Evolutionary conservation across 2,329 filamentous ascomycete species (phyloP).

Genomic region (Xenoacremonium recifei): DNA sequence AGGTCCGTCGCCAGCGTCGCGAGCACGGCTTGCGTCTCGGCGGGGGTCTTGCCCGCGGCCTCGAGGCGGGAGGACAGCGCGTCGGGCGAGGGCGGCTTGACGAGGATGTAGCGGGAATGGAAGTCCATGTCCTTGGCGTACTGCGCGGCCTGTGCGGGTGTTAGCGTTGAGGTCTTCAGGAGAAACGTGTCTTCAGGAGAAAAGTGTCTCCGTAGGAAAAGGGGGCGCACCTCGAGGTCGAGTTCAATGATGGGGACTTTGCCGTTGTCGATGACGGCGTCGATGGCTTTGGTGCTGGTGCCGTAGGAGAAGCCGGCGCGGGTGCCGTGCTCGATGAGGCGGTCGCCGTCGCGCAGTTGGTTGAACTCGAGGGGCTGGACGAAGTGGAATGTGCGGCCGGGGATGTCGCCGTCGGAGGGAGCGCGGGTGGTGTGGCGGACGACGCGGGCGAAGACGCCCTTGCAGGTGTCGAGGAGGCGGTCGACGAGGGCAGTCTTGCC

Average conservation of each 20-base stretch:
- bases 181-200: too few relatives aligned
- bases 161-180: too few relatives aligned
- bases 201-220: too few relatives aligned
- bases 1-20: slow-evolving; percentile 19
- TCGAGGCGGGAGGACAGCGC: slow-evolving; percentile 28
- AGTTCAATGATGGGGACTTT: slow-evolving; percentile 61
- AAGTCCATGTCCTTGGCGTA: slow-evolving; percentile 58
- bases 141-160: slow-evolving; percentile 45
- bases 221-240: slow-evolving; percentile 51
- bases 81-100: slow-evolving; percentile 40
- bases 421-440: slow-evolving; percentile 54
- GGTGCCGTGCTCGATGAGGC: slow-evolving; percentile 56
- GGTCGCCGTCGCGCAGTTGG: slow-evolving; percentile 57
- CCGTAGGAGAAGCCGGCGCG: slow-evolving; percentile 52
- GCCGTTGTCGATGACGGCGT: slow-evolving; percentile 49
- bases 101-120: slow-evolving; percentile 52
- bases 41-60: slow-evolving; percentile 22
- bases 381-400: slow-evolving; percentile 53
- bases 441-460: slow-evolving; percentile 62
- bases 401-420: slow-evolving; percentile 48
- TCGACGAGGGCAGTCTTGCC: slow-evolving; percentile 64
- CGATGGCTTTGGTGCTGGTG: slow-evolving; percentile 53
- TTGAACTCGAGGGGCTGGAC: slow-evolving; percentile 56
- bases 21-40: slow-evolving; percentile 20
- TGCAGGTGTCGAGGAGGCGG: slow-evolving; percentile 61